Conservation (phyloP, 139 green algal species). For the Monoraphidium neglectum region DNA sequence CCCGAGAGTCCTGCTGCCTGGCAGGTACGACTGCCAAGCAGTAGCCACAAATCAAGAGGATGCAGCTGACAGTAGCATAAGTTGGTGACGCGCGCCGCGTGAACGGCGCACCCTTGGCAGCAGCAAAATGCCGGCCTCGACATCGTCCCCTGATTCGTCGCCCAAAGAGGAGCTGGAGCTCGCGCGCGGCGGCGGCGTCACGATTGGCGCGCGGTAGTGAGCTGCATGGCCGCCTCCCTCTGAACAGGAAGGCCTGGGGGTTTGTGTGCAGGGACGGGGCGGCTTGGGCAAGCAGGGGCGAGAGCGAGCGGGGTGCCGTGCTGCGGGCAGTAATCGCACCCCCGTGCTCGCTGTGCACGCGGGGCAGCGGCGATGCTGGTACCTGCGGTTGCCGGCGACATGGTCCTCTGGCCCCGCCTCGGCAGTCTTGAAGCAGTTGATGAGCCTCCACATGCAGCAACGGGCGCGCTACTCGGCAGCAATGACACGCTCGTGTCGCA, state of each 20-base stretch:
- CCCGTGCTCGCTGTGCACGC: neutral
- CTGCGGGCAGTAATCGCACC: neutral
- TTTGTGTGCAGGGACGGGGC: neutral
- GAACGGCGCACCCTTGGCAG: constrained; percentile 14
- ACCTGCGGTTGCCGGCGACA: neutral
- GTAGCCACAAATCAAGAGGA: neutral
- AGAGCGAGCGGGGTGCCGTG: neutral
- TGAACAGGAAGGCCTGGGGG: neutral
- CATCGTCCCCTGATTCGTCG: constrained; percentile 25
- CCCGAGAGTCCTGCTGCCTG: neutral
- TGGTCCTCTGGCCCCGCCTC: neutral
- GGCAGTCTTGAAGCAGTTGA: constrained; percentile 24
- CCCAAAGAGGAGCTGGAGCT: constrained; percentile 21
- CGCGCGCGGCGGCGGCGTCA: constrained; percentile 18
- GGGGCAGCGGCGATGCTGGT: neutral
- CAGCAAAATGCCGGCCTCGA: constrained; percentile 21
- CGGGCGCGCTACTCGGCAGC: neutral
- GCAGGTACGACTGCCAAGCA: neutral
- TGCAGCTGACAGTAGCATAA: neutral
- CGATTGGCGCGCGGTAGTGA: constrained; percentile 26
- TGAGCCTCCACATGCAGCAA: constrained; percentile 29
- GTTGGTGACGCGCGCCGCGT: neutral
- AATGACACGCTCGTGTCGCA: constrained; percentile 2
- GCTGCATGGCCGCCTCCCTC: constrained; percentile 4
- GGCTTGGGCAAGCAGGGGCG: neutral